Evolutionary conservation across 441 rosid species (phyloP).

Genomic region (Raphanus hybrid): DNA sequence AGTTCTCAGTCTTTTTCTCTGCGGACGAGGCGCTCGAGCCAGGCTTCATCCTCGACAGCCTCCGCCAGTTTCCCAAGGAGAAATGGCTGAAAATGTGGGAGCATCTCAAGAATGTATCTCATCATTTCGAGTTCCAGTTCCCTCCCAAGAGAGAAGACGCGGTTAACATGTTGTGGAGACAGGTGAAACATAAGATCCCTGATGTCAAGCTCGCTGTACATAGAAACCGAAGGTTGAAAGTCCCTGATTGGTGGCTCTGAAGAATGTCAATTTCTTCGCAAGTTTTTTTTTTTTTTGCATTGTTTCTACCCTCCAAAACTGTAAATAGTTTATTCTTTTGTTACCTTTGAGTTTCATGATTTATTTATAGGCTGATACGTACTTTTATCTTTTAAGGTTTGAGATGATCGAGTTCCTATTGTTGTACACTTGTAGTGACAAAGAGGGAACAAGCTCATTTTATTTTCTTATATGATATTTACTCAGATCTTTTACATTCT

Average conservation of each 20-base stretch:
- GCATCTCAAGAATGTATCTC: constrained; percentile 68
- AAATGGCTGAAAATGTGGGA: constrained; percentile 87
- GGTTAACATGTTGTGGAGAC: constrained; percentile 89
- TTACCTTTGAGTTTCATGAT: constrained; percentile 8
- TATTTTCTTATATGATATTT: too few species aligned
- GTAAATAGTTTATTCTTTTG: constrained; percentile 43
- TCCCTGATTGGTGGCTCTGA: constrained; percentile 87
- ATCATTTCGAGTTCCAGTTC: constrained; percentile 79
- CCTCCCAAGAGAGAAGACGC: constrained; percentile 89
- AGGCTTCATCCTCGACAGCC: constrained; percentile 67
- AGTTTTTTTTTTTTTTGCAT: background rate
- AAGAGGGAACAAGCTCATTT: too few species aligned
- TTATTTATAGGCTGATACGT: constrained; percentile 18
- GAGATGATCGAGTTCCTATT: background rate
- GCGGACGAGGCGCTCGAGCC: constrained; percentile 74
- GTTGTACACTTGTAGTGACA: too few species aligned
- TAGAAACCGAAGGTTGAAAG: constrained; percentile 80
- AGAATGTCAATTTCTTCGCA: constrained; percentile 17
- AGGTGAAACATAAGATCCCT: constrained; percentile 79
- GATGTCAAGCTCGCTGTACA: constrained; percentile 66
- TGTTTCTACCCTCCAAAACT: constrained; percentile 17
- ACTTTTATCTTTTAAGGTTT: background rate
- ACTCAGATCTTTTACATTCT: background rate
- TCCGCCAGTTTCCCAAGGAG: constrained; percentile 70
- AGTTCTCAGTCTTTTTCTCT: constrained; percentile 83